phyloP scores from a whole-genome alignment of 1,284 basidiomycete species.

The Cutaneotrichosporon cavernicola region DNA sequence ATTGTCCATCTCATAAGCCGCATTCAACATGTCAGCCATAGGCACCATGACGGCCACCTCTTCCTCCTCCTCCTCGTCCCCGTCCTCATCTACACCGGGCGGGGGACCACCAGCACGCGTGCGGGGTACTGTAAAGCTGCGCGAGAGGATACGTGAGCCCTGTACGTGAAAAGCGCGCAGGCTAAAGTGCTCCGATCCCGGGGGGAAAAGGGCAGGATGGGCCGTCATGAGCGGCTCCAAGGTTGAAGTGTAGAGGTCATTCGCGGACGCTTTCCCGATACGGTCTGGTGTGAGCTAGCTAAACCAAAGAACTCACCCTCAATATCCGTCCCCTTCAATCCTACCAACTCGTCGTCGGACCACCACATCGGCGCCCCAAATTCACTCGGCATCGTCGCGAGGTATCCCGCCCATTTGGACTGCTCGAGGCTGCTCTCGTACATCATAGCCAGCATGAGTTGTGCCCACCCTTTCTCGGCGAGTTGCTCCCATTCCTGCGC shows the following conservation, averaged over 20 bases:
- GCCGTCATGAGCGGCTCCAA: constrained; percentile 59
- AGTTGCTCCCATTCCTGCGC: constrained; percentile 63
- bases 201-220: constrained; percentile 68
- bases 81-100: constrained; percentile 47
- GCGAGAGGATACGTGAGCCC: constrained; percentile 88
- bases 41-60: constrained; percentile 89
- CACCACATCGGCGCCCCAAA: constrained; percentile 98
- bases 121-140: constrained; percentile 54
- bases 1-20: constrained; percentile 79
- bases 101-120: constrained; percentile 23
- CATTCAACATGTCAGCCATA: constrained; percentile 93
- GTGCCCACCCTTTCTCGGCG: constrained; percentile 71
- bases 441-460: constrained; percentile 91
- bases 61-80: constrained; percentile 61
- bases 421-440: constrained; percentile 69
- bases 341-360: constrained; percentile 63
- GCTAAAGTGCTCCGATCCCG: constrained; percentile 62
- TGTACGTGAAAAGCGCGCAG: constrained; percentile 80
- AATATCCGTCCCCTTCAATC: constrained; percentile 79
- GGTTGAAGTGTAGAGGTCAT: constrained; percentile 68
- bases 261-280: constrained; percentile 80
- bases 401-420: constrained; percentile 65
- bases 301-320: constrained; percentile 62
- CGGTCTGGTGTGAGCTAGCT: constrained; percentile 61
- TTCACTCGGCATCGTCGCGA: constrained; percentile 61